These are phyloP conservation scores for Linderina pennispora DNA, from an alignment of 192 early-diverging fungal species.

Conservation along the genomic window DNA sequence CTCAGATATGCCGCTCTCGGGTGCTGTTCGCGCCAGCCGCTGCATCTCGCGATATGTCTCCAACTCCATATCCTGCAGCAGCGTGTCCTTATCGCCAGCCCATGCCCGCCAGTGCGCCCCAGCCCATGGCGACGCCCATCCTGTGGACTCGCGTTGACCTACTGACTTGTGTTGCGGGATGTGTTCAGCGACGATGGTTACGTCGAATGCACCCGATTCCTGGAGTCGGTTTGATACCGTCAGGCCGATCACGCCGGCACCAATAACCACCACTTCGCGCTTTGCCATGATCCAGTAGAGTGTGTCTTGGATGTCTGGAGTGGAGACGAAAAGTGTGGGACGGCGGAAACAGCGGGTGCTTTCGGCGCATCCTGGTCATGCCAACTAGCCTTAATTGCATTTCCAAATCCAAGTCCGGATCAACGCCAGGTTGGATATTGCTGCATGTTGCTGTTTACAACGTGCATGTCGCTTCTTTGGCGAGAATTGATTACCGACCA, in stretches of 20 bases:
- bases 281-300: too few species aligned
- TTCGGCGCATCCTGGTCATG: too few species aligned
- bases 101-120: constrained; percentile 28
- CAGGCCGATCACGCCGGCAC: constrained; percentile 70
- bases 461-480: too few species aligned
- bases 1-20: constrained; percentile 4
- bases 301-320: too few species aligned
- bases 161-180: background rate
- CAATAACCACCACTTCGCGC: constrained; percentile 61
- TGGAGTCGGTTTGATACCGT: constrained; percentile 61
- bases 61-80: constrained; percentile 4
- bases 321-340: too few species aligned
- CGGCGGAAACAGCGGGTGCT: too few species aligned
- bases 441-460: too few species aligned
- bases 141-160: background rate
- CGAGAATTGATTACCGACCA: too few species aligned
- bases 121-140: constrained; percentile 50
- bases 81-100: background rate
- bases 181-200: constrained; percentile 51
- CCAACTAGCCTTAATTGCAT: too few species aligned
- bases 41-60: too few species aligned
- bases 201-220: constrained; percentile 47
- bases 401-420: too few species aligned
- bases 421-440: too few species aligned
- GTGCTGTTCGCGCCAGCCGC: background rate